Evolutionary conservation across 2,329 filamentous ascomycete species (phyloP).

Genomic region (Penicillium hesseltinei): DNA sequence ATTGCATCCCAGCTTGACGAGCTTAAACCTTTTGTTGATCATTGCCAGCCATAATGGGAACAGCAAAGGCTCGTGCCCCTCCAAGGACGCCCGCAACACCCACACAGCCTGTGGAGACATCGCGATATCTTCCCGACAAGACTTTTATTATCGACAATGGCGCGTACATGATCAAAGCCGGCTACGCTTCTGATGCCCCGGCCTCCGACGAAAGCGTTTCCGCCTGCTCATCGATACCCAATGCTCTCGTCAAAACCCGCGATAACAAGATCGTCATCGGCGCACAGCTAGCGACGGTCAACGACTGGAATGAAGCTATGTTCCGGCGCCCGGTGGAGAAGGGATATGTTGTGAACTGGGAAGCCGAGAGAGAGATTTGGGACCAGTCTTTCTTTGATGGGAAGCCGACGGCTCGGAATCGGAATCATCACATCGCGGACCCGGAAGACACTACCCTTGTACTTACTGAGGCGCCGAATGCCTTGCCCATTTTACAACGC

Average conservation of each 20-base stretch:
- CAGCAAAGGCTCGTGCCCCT: slow-evolving; percentile 36
- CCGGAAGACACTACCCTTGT: slow-evolving; percentile 79
- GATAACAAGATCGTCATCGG: slow-evolving; percentile 76
- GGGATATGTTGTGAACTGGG: slow-evolving; percentile 95
- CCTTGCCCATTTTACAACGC: slow-evolving; percentile 73
- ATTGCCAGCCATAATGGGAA: slow-evolving; percentile 27
- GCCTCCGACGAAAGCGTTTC: slow-evolving; percentile 39
- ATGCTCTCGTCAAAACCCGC: slow-evolving; percentile 82
- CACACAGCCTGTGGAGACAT: slow-evolving; percentile 37
- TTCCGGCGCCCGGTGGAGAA: slow-evolving; percentile 91
- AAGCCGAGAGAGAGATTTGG: slow-evolving; percentile 93
- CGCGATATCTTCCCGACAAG: slow-evolving; percentile 51
- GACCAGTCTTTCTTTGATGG: slow-evolving; percentile 79
- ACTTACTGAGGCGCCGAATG: slow-evolving; percentile 82
- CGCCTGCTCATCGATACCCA: slow-evolving; percentile 71
- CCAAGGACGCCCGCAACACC: slow-evolving; percentile 53
- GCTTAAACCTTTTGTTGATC: slow-evolving; percentile 3
- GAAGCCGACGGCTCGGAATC: slow-evolving; percentile 56
- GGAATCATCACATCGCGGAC: slow-evolving; percentile 48
- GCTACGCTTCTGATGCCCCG: slow-evolving; percentile 57
- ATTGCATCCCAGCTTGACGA: slow-evolving; percentile 6
- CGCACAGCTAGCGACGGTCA: slow-evolving; percentile 70
- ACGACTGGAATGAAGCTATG: slow-evolving; percentile 82
- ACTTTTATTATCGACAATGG: slow-evolving; percentile 94
- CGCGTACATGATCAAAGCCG: slow-evolving; percentile 86